A percentile compares a stretch with the other conserved stretches of the same genome.
Evolutionary conservation across 148 eudicot species (phyloP).

Genomic region (Drosera capensis): DNA sequence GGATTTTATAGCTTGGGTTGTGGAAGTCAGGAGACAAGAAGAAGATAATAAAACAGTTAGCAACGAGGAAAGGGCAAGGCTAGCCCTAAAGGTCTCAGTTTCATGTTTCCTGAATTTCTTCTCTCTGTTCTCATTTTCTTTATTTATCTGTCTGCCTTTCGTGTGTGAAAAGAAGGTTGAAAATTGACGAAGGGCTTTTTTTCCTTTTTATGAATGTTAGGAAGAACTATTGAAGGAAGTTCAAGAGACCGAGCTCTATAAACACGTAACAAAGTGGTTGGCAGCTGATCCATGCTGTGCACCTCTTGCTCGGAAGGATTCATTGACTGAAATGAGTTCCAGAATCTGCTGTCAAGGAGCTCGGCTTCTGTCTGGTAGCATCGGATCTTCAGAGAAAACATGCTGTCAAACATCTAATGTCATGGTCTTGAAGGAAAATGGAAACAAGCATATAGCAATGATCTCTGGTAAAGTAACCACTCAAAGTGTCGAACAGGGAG

Average conservation of each 20-base stretch:
- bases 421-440: slow-evolving; percentile 8
- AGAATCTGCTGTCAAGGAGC: slow-evolving; percentile 33
- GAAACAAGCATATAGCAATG: slow-evolving; percentile 8
- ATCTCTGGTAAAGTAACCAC: slow-evolving; percentile 19
- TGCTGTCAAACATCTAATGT: slow-evolving; percentile 8
- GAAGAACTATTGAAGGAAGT: slow-evolving; percentile 35
- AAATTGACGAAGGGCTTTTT: not conserved
- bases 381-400: slow-evolving; percentile 6
- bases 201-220: slow-evolving; percentile 13
- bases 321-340: slow-evolving; percentile 18
- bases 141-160: not conserved
- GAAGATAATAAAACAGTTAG: slow-evolving; percentile 13
- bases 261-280: slow-evolving; percentile 15
- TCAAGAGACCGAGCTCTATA: slow-evolving; percentile 23
- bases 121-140: not conserved
- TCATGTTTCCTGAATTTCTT: not conserved
- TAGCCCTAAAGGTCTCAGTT: slow-evolving; percentile 20
- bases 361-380: slow-evolving; percentile 16
- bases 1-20: slow-evolving; percentile 31
- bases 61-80: slow-evolving; percentile 27
- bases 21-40: slow-evolving; percentile 29
- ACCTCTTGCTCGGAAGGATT: slow-evolving; percentile 5
- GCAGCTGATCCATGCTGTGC: slow-evolving; percentile 10
- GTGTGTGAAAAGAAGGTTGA: not conserved
- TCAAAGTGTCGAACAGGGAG: slow-evolving; percentile 8